Conservation (phyloP, 2,329 filamentous ascomycete genomes). For the Microcyclospora tardicrescens region DNA sequence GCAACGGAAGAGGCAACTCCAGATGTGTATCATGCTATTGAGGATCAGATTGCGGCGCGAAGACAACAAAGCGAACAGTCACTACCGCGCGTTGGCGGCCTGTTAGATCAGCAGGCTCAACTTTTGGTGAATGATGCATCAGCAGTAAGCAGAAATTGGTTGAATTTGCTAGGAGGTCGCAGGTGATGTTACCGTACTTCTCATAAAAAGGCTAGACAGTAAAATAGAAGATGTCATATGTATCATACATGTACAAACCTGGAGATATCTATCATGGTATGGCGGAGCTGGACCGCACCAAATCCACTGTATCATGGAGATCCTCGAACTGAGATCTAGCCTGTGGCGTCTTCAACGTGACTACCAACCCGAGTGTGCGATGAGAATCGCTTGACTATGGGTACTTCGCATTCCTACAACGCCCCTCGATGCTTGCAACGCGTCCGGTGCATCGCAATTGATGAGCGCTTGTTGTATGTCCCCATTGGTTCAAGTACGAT, state of each 20-base stretch:
- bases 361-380: too few species aligned
- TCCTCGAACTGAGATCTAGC: too few species aligned
- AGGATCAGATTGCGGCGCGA: conserved; percentile 18
- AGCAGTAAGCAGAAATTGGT: conserved; percentile 32
- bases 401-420: too few species aligned
- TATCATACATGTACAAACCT: conserved; percentile 3
- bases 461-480: too few species aligned
- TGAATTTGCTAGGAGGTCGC: conserved; percentile 30
- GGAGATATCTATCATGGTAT: too few species aligned
- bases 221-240: background rate
- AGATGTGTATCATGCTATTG: conserved; percentile 21
- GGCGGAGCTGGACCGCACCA: too few species aligned
- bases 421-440: too few species aligned
- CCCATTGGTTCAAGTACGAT: too few species aligned
- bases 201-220: background rate
- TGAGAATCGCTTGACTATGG: too few species aligned
- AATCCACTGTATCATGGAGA: too few species aligned
- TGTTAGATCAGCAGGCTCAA: conserved; percentile 34
- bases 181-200: background rate
- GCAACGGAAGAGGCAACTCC: conserved; percentile 7
- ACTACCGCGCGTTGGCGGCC: conserved; percentile 25
- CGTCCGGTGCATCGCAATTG: too few species aligned
- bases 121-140: conserved; percentile 25
- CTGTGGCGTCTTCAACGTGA: too few species aligned
- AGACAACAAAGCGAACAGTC: conserved; percentile 17